Base-by-base conservation (phyloP, 164 flowering plant genomes). In the Amborella trichopoda region DNA sequence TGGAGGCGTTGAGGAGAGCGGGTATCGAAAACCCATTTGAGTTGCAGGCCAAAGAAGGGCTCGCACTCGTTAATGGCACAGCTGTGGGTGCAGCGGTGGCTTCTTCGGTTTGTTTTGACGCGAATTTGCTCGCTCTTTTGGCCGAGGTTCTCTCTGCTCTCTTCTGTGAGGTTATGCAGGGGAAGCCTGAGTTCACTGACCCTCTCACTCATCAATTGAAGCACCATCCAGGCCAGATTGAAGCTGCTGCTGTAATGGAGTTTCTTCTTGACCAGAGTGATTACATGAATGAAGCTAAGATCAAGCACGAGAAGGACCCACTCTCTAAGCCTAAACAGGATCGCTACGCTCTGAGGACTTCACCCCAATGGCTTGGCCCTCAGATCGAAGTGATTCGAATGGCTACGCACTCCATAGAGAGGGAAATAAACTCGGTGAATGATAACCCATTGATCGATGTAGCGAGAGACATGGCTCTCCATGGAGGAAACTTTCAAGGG, bases 191-290 rank as follows among this genome's bases (percentile, higher is more conserved):
- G 61, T 62, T 55, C 24, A 41, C 53, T 0, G 68, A 64, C 14
- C 68, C 59, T 14, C 28, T 63, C 43, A 67, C 68, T 3, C 72
- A 67, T 42, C n/a, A 28, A 24, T 23, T 67, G 53, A 67, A 67
- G 56, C 72, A 67, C 46, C 72, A 67, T 32, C 72, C 68, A 9
- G 72, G 72, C 2, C 72, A 67, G 50, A 67, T 67, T 33, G 68
- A 67, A 44, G 68, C 69, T 3, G 69, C 69, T 3, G 69, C 69
- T 23, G 44, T 67, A 10, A 67, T 67, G 68, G 71, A 67, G 40
- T 53, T 54, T 26, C 47, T 65, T 3, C 46, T 60, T 24, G 65
- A 39, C 2, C 65, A 61, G 20, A 53, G 68, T 39, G 48, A 30
- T 23, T 48, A 41, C 32, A 16, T 60, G 25, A 54, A 60, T 13